These are phyloP conservation scores for Millerozyma miso DNA, from an alignment of 805 yeast genomes.

Conservation along the genomic window DNA sequence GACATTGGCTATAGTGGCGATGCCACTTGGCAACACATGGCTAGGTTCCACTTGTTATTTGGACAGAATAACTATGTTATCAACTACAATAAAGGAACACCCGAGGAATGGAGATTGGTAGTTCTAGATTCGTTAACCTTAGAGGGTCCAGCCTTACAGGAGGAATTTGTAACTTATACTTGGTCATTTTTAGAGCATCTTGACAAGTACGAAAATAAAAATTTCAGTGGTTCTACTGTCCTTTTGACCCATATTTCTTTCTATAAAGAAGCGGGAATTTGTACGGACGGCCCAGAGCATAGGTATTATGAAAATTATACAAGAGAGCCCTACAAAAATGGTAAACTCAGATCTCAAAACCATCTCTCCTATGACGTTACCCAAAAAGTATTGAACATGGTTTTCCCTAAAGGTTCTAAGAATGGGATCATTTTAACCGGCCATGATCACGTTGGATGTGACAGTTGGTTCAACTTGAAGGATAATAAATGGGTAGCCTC, in stretches of 20 bases:
- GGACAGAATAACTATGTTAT: constrained; percentile 85
- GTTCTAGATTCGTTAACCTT: constrained; percentile 77
- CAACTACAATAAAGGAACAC: constrained; percentile 58
- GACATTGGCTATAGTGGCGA: constrained; percentile 96
- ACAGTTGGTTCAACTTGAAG: constrained; percentile 51
- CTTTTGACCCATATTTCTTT: constrained; percentile 87
- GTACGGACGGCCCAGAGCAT: constrained; percentile 78
- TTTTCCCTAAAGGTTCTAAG: constrained; percentile 57
- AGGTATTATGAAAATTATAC: constrained; percentile 46
- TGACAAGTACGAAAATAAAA: constrained; percentile 39
- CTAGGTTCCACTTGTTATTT: constrained; percentile 66
- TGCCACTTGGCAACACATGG: constrained; percentile 86
- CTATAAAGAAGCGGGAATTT: constrained; percentile 74
- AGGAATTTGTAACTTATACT: constrained; percentile 60
- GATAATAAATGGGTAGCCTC: constrained; percentile 58
- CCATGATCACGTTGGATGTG: constrained; percentile 96
- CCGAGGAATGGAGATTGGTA: constrained; percentile 83
- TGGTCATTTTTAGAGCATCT: constrained; percentile 70
- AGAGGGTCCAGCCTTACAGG: constrained; percentile 87
- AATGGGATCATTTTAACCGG: constrained; percentile 87
- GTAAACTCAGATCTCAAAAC: constrained; percentile 77
- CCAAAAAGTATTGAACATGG: constrained; percentile 62
- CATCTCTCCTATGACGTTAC: constrained; percentile 68
- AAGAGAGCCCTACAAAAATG: constrained; percentile 63
- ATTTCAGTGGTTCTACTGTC: constrained; percentile 73